Conservation (phyloP, 2,329 filamentous ascomycete species). For the Monosporascus cannonballus region DNA sequence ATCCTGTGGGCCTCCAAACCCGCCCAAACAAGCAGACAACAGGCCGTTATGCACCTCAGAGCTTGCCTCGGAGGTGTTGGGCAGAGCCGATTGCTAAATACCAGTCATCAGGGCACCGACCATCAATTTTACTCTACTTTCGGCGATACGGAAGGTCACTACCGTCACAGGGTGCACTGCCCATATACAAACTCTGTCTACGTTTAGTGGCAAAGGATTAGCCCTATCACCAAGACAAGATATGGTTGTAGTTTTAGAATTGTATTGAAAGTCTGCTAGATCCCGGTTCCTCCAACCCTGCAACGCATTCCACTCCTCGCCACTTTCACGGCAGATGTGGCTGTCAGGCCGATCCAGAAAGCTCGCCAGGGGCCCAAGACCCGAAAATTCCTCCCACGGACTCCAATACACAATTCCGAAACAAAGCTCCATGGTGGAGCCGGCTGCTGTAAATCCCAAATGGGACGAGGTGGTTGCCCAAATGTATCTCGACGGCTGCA, state of each 20-base stretch:
- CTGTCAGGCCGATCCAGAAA: background rate
- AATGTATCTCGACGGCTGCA: background rate
- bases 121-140: too few relatives aligned
- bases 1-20: too few relatives aligned
- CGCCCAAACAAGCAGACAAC: too few relatives aligned
- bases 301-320: background rate
- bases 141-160: too few relatives aligned
- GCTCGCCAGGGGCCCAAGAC: background rate
- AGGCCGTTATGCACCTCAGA: too few relatives aligned
- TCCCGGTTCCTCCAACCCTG: background rate
- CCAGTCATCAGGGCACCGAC: too few relatives aligned
- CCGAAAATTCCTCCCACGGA: background rate
- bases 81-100: too few relatives aligned
- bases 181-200: too few relatives aligned
- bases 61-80: too few relatives aligned
- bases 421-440: background rate
- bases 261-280: background rate
- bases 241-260: background rate
- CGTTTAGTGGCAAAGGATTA: too few relatives aligned
- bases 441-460: background rate
- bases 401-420: background rate
- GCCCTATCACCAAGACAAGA: too few relatives aligned
- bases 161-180: too few relatives aligned
- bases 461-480: background rate
- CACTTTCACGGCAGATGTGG: background rate